These are phyloP conservation scores for Globisporangium cederbergense DNA, from an alignment of 352 stramenopile genomes.

Conservation along the genomic window DNA sequence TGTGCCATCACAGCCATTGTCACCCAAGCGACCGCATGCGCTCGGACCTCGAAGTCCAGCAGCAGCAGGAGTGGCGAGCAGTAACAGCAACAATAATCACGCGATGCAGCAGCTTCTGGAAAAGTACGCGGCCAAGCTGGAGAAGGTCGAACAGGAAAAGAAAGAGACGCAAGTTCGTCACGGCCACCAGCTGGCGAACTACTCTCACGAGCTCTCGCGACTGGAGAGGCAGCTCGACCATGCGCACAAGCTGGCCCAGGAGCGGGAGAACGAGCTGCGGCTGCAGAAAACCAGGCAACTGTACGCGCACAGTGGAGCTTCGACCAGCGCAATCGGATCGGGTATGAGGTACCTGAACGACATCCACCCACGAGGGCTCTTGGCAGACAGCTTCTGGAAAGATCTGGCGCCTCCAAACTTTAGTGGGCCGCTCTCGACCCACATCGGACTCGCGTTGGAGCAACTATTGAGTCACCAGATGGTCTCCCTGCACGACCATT, in stretches of 20 bases:
- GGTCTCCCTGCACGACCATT: conserved; percentile 45
- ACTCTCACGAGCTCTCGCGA: conserved; percentile 61
- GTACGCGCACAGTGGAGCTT: conserved; percentile 23
- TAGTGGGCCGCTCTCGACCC: conserved; percentile 36
- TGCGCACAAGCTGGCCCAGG: conserved; percentile 35
- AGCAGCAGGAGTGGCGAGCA: not conserved
- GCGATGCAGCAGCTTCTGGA: conserved; percentile 22
- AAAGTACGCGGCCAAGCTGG: conserved; percentile 27
- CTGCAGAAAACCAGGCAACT: conserved; percentile 53
- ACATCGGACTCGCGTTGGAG: conserved; percentile 57
- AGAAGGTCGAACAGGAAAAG: conserved; percentile 50
- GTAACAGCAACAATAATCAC: conserved; percentile 1
- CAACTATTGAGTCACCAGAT: conserved; percentile 51
- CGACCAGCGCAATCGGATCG: not conserved
- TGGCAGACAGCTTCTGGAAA: conserved; percentile 58
- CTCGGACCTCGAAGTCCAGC: conserved; percentile 1
- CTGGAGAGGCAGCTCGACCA: conserved; percentile 66
- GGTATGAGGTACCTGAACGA: not conserved
- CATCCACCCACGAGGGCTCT: conserved; percentile 3
- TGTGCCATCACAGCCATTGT: not conserved
- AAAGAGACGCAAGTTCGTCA: conserved; percentile 41
- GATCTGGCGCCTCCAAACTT: conserved; percentile 30
- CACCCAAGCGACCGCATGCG: not conserved
- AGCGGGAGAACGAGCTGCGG: conserved; percentile 58
- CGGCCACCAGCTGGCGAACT: conserved; percentile 63